Conservation (phyloP, 768 basidiomycete genomes). For the Tricholoma hemisulphureum region DNA sequence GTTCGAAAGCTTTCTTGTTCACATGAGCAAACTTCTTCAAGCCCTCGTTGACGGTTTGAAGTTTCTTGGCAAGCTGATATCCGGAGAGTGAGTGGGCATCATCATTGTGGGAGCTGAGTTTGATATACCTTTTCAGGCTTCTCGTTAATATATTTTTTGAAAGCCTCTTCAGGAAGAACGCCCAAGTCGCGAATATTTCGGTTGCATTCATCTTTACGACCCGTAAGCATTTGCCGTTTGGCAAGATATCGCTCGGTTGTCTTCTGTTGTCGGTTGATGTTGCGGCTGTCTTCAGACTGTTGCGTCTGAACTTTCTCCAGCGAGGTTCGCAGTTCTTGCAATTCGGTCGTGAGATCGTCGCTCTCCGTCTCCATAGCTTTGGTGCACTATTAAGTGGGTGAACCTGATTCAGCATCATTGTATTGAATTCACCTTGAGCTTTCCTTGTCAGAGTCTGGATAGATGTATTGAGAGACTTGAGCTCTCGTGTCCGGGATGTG, state of each 20-base stretch:
- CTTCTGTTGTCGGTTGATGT: constrained; percentile 90
- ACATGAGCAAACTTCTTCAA: constrained; percentile 97
- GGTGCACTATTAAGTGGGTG: background rate
- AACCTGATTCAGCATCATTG: background rate
- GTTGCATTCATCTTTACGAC: constrained; percentile 91
- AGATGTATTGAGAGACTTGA: constrained; percentile 61
- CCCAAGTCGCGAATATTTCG: constrained; percentile 95
- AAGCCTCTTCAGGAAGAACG: constrained; percentile 95
- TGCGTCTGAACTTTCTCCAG: constrained; percentile 78
- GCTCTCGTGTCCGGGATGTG: constrained; percentile 65
- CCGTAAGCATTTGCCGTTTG: constrained; percentile 81
- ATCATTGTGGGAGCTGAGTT: background rate
- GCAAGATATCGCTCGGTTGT: constrained; percentile 92
- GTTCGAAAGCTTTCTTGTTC: constrained; percentile 99
- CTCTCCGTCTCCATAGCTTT: constrained; percentile 70
- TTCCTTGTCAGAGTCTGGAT: constrained; percentile 65
- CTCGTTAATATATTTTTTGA: constrained; percentile 88
- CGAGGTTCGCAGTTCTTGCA: constrained; percentile 63
- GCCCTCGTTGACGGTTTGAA: constrained; percentile 90
- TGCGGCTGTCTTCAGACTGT: constrained; percentile 83
- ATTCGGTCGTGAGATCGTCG: constrained; percentile 56
- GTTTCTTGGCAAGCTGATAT: constrained; percentile 80
- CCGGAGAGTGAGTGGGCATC: background rate
- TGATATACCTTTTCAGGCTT: constrained; percentile 78
- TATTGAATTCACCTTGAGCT: constrained; percentile 50